Evolutionary conservation across 2,329 filamentous ascomycete genomes (phyloP).

Genomic region (Thermoascus crustaceus): DNA sequence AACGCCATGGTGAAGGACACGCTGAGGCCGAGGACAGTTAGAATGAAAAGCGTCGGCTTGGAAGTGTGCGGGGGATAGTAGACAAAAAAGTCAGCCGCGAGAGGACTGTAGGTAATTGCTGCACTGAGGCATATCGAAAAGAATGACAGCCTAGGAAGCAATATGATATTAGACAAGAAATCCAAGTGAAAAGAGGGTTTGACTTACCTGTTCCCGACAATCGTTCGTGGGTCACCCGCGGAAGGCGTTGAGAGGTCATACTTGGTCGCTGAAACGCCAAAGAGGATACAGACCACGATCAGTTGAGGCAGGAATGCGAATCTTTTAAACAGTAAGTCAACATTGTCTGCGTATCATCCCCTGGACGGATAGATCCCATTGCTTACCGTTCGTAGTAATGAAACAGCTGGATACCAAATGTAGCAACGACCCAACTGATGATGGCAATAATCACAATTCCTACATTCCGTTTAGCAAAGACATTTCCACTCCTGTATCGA

Average conservation of each 20-base stretch:
- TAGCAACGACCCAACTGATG: constrained; percentile 56
- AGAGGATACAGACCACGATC: constrained; percentile 53
- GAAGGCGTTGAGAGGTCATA: constrained; percentile 50
- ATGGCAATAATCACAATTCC: constrained; percentile 56
- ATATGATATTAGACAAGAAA: not conserved
- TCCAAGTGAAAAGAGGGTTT: not conserved
- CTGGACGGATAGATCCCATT: not conserved
- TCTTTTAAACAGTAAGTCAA: constrained; percentile 23
- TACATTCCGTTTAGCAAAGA: constrained; percentile 7
- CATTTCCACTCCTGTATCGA: no score
- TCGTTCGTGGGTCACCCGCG: constrained; percentile 42
- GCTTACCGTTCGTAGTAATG: constrained; percentile 57
- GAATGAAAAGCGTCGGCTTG: constrained; percentile 46
- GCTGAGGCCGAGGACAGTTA: constrained; percentile 50
- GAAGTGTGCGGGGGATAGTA: constrained; percentile 53
- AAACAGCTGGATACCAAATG: constrained; percentile 60
- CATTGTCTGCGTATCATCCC: no score
- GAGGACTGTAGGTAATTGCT: constrained; percentile 55
- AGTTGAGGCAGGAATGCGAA: constrained; percentile 59
- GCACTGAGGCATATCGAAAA: constrained; percentile 61
- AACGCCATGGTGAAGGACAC: constrained; percentile 54
- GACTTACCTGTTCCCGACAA: constrained; percentile 41
- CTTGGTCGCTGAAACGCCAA: constrained; percentile 51
- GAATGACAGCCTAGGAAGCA: constrained; percentile 48
- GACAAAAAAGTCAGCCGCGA: constrained; percentile 60